phyloP scores from a whole-genome alignment of 345 rosid genomes.

The Bruguiera gymnorhiza region DNA sequence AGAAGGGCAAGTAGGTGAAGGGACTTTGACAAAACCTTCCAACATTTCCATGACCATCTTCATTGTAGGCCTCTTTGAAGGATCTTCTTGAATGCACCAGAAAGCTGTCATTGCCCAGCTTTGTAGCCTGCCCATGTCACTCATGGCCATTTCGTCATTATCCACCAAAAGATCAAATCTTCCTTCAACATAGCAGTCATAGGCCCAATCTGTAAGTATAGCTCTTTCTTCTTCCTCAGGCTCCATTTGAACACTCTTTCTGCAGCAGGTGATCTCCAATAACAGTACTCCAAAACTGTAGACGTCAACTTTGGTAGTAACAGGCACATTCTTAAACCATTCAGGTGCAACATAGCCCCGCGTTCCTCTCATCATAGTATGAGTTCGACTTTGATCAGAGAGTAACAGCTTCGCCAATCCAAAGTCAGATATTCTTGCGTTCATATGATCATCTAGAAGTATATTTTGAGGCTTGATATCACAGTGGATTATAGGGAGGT shows the following conservation, averaged over 20 bases:
- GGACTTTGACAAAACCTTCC: slow-evolving; percentile 21
- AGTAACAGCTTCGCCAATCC: slow-evolving; percentile 14
- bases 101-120: slow-evolving; percentile 20
- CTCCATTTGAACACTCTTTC: neutral
- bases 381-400: slow-evolving; percentile 9
- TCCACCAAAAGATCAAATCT: slow-evolving; percentile 13
- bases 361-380: slow-evolving; percentile 1
- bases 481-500: slow-evolving; percentile 18
- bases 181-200: slow-evolving; percentile 14
- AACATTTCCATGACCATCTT: slow-evolving; percentile 27
- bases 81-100: slow-evolving; percentile 31
- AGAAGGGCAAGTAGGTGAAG: slow-evolving; percentile 14
- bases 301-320: neutral
- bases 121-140: slow-evolving; percentile 12
- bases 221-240: neutral
- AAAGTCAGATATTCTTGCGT: slow-evolving; percentile 18
- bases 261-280: no score
- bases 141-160: slow-evolving; percentile 12
- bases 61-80: slow-evolving; percentile 21
- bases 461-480: slow-evolving; percentile 24
- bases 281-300: no score
- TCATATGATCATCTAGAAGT: slow-evolving; percentile 7
- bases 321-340: neutral
- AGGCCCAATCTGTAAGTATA: slow-evolving; percentile 23
- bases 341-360: slow-evolving; percentile 3